These are phyloP conservation scores for Penicillium italicum DNA, from an alignment of 2,329 filamentous ascomycete genomes.

Conservation along the genomic window DNA sequence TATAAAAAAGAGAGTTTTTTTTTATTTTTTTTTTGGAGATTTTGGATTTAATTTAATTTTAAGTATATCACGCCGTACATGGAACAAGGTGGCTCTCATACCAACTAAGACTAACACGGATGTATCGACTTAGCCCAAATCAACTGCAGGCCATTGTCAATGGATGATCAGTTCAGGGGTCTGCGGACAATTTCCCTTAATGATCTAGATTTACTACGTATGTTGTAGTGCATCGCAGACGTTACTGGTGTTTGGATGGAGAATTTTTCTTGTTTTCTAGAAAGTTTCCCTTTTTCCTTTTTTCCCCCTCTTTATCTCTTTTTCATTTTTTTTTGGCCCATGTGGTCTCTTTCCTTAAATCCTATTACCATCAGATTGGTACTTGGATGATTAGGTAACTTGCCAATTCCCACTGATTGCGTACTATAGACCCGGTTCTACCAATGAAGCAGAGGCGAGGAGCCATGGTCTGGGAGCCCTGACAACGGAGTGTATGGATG, in stretches of 20 bases:
- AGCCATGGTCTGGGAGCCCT: conserved; percentile 29
- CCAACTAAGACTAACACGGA: conserved; percentile 25
- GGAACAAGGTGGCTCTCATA: conserved; percentile 26
- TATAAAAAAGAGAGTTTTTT: conserved; percentile 2
- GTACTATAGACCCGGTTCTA: conserved; percentile 26
- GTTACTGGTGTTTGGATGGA: not conserved
- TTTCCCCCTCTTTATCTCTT: not conserved
- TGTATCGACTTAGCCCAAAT: conserved; percentile 26
- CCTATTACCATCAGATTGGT: not conserved
- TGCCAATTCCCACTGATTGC: conserved; percentile 24
- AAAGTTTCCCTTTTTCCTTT: not conserved
- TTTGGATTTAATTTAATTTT: conserved; percentile 10
- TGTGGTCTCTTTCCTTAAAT: not conserved
- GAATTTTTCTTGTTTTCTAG: not conserved
- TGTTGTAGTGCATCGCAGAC: not conserved
- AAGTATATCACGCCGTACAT: conserved; percentile 21
- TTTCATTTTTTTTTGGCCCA: not conserved
- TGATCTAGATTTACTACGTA: not conserved
- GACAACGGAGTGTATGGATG: conserved; percentile 21
- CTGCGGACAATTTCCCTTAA: conserved; percentile 15
- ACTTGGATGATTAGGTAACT: conserved; percentile 12
- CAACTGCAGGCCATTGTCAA: conserved; percentile 22
- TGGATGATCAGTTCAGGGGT: conserved; percentile 24
- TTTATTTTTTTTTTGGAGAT: too few species aligned
- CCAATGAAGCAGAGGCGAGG: conserved; percentile 22